These are phyloP conservation scores for Stylosanthes scabra DNA, from an alignment of 331 rosid genomes.

Conservation along the genomic window DNA sequence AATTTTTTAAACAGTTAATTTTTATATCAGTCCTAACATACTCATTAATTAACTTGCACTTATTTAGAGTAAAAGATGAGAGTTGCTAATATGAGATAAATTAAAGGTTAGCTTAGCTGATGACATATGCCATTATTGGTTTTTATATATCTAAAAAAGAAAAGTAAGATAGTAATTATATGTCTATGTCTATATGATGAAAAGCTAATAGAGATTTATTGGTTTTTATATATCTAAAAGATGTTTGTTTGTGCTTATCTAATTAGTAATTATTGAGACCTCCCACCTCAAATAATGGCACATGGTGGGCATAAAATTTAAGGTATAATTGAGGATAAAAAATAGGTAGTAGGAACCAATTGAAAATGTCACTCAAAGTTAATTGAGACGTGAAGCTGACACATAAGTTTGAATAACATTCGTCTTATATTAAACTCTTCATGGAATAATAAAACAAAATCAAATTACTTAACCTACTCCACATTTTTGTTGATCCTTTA, in stretches of 20 bases:
- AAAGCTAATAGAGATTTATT: no score
- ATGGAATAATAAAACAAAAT: neutral
- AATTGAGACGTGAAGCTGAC: constrained; percentile 1
- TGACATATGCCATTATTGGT: no score
- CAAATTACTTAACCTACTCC: constrained; percentile 8
- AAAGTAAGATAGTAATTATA: no score
- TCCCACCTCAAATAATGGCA: neutral
- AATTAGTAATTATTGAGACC: neutral
- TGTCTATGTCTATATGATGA: no score
- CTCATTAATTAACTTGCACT: no score
- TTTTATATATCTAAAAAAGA: no score
- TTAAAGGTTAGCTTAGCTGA: no score
- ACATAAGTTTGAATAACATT: neutral
- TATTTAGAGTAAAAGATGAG: no score
- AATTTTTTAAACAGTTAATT: no score
- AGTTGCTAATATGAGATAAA: no score
- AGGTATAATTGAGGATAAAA: neutral
- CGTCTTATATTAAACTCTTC: neutral
- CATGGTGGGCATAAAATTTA: constrained; percentile 8
- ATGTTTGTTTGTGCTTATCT: neutral
- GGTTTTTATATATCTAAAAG: no score
- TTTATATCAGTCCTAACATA: no score
- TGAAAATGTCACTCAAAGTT: neutral
- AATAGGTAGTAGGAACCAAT: neutral
- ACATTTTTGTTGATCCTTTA: neutral